Evolutionary conservation across 1,284 basidiomycete species (phyloP).

Genomic region (Leccinum fuscescens): DNA sequence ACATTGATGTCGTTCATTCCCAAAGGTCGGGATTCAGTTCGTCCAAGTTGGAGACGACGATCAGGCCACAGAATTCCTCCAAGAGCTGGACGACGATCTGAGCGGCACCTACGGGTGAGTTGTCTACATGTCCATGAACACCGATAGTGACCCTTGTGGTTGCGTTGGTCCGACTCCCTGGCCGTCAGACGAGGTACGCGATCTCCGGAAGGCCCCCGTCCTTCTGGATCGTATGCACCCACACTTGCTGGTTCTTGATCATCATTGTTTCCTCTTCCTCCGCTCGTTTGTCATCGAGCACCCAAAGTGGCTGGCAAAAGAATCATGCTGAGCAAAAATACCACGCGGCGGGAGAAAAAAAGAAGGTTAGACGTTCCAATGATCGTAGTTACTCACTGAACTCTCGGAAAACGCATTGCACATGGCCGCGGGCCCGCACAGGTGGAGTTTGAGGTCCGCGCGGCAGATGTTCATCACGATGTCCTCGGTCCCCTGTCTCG

Average conservation of each 20-base stretch:
- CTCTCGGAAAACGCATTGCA: conserved; percentile 57
- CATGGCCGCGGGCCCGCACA: conserved; percentile 42
- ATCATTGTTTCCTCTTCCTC: conserved; percentile 49
- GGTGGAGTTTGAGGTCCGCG: conserved; percentile 38
- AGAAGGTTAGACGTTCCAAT: not conserved
- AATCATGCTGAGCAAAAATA: not conserved
- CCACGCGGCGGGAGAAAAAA: not conserved
- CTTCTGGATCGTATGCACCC: conserved; percentile 53
- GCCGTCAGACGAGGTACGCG: conserved; percentile 61
- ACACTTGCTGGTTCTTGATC: conserved; percentile 49
- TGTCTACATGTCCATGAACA: not conserved
- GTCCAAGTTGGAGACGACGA: conserved; percentile 54
- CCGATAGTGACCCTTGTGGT: too few relatives aligned
- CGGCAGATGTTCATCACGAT: conserved; percentile 40
- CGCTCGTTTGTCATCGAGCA: conserved; percentile 44
- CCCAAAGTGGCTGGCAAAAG: conserved; percentile 51
- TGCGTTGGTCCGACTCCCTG: conserved; percentile 34
- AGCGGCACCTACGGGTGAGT: conserved; percentile 34
- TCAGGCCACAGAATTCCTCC: conserved; percentile 45
- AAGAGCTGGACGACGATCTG: conserved; percentile 39
- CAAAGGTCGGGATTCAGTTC: conserved; percentile 56
- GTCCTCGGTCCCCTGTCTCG: conserved; percentile 8
- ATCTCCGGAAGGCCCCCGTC: conserved; percentile 37
- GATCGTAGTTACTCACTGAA: conserved; percentile 45
- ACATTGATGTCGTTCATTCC: not conserved